These are phyloP conservation scores for Didymella sp. DNA, from an alignment of 2,329 filamentous ascomycete genomes.

Conservation along the genomic window DNA sequence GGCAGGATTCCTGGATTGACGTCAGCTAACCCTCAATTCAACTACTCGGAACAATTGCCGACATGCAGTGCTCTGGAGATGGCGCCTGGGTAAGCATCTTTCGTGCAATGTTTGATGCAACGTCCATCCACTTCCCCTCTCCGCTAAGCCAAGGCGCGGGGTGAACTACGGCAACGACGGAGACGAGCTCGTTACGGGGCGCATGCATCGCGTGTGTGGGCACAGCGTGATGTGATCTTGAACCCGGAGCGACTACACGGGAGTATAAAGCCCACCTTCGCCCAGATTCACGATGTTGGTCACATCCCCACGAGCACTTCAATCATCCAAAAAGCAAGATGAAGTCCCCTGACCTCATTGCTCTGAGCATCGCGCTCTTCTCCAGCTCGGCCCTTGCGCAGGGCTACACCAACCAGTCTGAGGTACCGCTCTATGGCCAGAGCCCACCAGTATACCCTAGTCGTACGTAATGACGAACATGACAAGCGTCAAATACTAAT, in stretches of 20 bases:
- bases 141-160: constrained; percentile 26
- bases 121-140: constrained; percentile 23
- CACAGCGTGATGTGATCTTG: constrained; percentile 11
- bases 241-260: neutral
- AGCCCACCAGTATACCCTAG: constrained; percentile 43
- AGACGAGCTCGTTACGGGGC: constrained; percentile 23
- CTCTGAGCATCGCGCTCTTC: constrained; percentile 21
- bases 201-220: constrained; percentile 1
- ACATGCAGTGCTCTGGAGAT: neutral
- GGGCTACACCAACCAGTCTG: constrained; percentile 37
- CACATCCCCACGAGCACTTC: neutral
- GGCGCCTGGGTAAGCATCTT: constrained; percentile 6
- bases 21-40: constrained; percentile 4
- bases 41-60: constrained; percentile 13
- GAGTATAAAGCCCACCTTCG: neutral
- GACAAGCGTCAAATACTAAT: constrained; percentile 1
- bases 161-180: constrained; percentile 14
- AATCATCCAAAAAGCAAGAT: neutral
- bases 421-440: constrained; percentile 38
- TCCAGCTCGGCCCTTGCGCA: constrained; percentile 20
- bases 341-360: constrained; percentile 12
- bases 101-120: constrained; percentile 10
- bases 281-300: neutral
- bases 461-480: constrained; percentile 24
- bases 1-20: constrained; percentile 3